Percentiles rank a stretch among this genome's conserved stretches.
phyloP scores from a whole-genome alignment of 2,329 filamentous ascomycete genomes.

The Madurella fahalii region DNA sequence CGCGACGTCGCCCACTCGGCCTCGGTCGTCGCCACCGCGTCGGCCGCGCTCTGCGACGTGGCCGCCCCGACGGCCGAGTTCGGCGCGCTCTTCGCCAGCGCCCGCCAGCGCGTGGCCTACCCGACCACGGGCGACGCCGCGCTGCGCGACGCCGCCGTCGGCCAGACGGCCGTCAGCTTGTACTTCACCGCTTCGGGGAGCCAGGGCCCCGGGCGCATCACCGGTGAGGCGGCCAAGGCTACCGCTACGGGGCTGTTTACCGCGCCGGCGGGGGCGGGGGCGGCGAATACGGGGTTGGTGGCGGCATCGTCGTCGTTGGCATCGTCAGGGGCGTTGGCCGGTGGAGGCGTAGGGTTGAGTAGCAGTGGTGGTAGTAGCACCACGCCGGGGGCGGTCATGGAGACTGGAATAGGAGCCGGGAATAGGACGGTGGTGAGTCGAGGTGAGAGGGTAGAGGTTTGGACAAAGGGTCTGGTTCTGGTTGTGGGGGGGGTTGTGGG shows the following conservation, averaged over 20 bases:
- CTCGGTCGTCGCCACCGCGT: conserved; percentile 28
- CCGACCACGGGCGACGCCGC: conserved; percentile 32
- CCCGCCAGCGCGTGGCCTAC: conserved; percentile 25
- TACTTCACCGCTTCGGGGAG: conserved; percentile 39
- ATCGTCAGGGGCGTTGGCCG: neutral
- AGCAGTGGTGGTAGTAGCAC: too few relatives aligned
- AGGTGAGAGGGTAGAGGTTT: too few relatives aligned
- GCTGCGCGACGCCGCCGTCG: conserved; percentile 13
- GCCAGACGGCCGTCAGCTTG: conserved; percentile 38
- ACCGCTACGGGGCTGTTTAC: neutral
- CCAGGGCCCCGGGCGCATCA: conserved; percentile 41
- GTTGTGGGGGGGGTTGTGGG: too few relatives aligned
- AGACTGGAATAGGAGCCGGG: too few relatives aligned
- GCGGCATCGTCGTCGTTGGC: neutral
- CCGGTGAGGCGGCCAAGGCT: conserved; percentile 28
- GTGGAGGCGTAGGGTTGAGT: neutral
- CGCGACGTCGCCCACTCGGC: conserved; percentile 33
- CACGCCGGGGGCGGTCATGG: too few relatives aligned
- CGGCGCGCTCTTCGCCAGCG: conserved; percentile 32
- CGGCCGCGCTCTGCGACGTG: neutral
- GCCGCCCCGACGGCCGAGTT: conserved; percentile 34
- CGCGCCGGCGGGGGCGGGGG: too few relatives aligned
- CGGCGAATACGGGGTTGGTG: neutral
- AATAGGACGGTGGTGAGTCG: too few relatives aligned
- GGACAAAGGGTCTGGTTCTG: too few relatives aligned